phyloP scores from a whole-genome alignment of 768 basidiomycete genomes.

The Leccinum uliginosum region DNA sequence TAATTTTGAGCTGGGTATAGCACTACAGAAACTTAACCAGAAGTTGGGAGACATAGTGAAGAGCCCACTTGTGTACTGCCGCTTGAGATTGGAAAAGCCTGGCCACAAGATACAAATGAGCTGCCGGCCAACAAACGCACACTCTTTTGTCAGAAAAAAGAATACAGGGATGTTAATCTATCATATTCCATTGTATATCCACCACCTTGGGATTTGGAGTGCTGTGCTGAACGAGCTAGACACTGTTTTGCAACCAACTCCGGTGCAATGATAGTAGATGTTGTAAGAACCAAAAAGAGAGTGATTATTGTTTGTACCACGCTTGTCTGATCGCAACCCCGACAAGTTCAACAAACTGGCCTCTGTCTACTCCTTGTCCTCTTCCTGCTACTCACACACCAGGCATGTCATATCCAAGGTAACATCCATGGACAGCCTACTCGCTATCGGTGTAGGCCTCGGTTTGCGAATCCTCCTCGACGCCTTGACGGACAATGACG shows the following conservation, averaged over 20 bases:
- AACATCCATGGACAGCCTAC: slow-evolving; percentile 60
- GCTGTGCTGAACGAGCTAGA: neutral
- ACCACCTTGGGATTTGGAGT: neutral
- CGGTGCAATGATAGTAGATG: too few relatives aligned
- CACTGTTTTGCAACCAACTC: neutral
- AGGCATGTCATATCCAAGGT: slow-evolving; percentile 26
- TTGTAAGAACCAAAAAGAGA: slow-evolving; percentile 6
- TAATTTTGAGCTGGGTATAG: too few relatives aligned
- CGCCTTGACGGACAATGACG: slow-evolving; percentile 35
- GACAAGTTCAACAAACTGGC: slow-evolving; percentile 19
- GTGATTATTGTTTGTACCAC: slow-evolving; percentile 19
- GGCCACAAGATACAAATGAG: neutral
- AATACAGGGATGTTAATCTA: neutral
- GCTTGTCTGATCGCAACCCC: slow-evolving; percentile 1
- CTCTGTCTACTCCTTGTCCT: slow-evolving; percentile 26
- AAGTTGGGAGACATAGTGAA: neutral
- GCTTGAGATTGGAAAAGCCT: neutral
- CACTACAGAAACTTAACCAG: neutral
- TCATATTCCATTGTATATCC: neutral
- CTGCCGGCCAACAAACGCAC: neutral
- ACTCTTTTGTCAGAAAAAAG: neutral
- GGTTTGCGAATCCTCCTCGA: slow-evolving; percentile 60
- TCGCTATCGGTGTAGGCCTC: slow-evolving; percentile 66
- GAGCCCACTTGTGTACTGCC: neutral
- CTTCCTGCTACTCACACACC: slow-evolving; percentile 25